These are phyloP conservation scores for Rhizopogon roseolus DNA, from an alignment of 768 basidiomycete genomes.

Conservation along the genomic window DNA sequence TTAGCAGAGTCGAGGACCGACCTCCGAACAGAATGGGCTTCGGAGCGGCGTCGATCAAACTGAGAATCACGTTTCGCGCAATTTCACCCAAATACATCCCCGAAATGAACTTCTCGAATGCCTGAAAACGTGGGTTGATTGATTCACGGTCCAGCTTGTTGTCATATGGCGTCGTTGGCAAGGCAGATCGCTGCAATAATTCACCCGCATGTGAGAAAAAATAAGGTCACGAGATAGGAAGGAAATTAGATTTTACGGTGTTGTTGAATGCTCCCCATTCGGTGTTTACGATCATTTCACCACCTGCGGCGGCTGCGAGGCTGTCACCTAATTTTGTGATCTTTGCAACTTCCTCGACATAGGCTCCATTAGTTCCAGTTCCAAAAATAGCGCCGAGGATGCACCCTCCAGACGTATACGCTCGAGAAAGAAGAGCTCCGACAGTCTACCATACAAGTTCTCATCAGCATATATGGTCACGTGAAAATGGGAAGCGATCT, in stretches of 20 bases:
- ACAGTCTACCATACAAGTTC: conserved; percentile 68
- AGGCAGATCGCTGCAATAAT: conserved; percentile 57
- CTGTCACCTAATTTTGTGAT: conserved; percentile 78
- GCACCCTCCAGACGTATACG: conserved; percentile 91
- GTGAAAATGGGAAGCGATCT: conserved; percentile 3
- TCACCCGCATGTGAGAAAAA: not conserved
- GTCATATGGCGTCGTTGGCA: conserved; percentile 88
- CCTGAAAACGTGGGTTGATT: conserved; percentile 90
- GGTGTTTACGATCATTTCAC: conserved; percentile 91
- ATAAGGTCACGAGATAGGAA: not conserved
- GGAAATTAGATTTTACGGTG: conserved; percentile 46
- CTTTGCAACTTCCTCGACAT: conserved; percentile 83
- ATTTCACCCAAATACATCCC: conserved; percentile 99
- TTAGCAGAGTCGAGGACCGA: conserved; percentile 63
- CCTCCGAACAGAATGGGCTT: conserved; percentile 76
- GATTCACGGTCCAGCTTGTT: conserved; percentile 88
- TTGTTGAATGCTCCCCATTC: conserved; percentile 99
- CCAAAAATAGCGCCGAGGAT: conserved; percentile 92
- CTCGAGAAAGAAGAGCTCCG: conserved; percentile 87
- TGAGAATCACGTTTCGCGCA: conserved; percentile 76
- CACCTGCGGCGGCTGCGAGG: conserved; percentile 54
- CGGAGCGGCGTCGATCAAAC: conserved; percentile 75
- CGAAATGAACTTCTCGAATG: conserved; percentile 97
- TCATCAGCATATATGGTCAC: conserved; percentile 5
- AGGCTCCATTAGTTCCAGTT: conserved; percentile 98